These are phyloP conservation scores for Pythium scleroteichum DNA, from an alignment of 352 stramenopile genomes.

Conservation along the genomic window DNA sequence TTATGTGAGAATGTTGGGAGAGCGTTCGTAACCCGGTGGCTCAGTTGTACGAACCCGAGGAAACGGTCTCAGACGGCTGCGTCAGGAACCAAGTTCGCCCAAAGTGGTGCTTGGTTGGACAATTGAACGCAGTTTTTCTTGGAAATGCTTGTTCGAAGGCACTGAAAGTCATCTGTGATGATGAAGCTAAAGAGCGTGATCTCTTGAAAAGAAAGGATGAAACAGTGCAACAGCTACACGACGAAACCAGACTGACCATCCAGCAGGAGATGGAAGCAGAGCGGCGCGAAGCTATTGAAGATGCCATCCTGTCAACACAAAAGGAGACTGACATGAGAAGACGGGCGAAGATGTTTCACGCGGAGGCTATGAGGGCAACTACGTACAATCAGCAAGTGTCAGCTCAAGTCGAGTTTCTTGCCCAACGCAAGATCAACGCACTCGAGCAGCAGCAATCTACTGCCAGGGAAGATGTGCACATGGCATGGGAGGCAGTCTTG, in stretches of 20 bases:
- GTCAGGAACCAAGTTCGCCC: neutral
- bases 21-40: neutral
- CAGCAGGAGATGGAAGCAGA: constrained; percentile 35
- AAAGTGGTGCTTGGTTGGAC: constrained; percentile 44
- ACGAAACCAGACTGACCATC: constrained; percentile 45
- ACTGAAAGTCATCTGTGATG: constrained; percentile 32
- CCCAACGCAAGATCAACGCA: constrained; percentile 45
- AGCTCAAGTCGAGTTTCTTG: constrained; percentile 68
- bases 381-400: constrained; percentile 73
- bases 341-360: constrained; percentile 45
- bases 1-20: no score
- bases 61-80: no score
- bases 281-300: constrained; percentile 37
- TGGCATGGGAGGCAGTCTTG: constrained; percentile 27
- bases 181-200: constrained; percentile 37
- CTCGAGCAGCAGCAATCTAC: constrained; percentile 31
- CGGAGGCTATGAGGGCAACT: constrained; percentile 54
- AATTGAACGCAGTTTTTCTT: constrained; percentile 52
- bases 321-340: constrained; percentile 40
- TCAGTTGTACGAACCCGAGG: constrained; percentile 16
- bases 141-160: constrained; percentile 43
- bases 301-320: constrained; percentile 34
- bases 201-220: constrained; percentile 37
- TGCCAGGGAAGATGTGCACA: neutral
- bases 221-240: constrained; percentile 42